A percentile compares a stretch with the other conserved stretches of the same genome.
phyloP scores from a whole-genome alignment of 805 yeast genomes.

The Spathaspora arborariae region DNA sequence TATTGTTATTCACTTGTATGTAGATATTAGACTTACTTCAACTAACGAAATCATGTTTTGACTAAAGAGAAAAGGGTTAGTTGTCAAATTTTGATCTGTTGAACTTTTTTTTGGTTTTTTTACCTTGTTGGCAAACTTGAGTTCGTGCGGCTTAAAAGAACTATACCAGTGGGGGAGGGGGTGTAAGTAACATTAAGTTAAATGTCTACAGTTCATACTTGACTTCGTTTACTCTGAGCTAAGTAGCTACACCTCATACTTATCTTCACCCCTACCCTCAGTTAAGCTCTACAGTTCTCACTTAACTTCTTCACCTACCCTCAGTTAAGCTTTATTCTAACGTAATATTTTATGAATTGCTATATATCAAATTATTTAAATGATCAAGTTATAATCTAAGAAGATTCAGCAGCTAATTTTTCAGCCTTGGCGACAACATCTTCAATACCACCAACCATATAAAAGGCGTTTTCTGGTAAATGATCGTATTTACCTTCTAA shows the following conservation, averaged over 20 bases:
- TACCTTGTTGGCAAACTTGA: not conserved
- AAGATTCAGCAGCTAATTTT: slow-evolving; percentile 91
- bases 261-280: too few species aligned
- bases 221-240: too few species aligned
- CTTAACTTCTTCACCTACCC: not conserved
- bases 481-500: slow-evolving; percentile 98
- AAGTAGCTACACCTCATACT: too few species aligned
- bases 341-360: slow-evolving; percentile 1
- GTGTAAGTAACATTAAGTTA: too few species aligned
- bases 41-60: slow-evolving; percentile 22
- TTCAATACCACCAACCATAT: slow-evolving; percentile 99
- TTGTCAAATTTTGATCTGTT: not conserved
- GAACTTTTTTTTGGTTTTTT: not conserved
- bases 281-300: too few species aligned
- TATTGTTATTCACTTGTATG: not conserved
- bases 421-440: slow-evolving; percentile 99
- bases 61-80: not conserved
- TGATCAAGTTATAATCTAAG: slow-evolving; percentile 1
- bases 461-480: slow-evolving; percentile 99
- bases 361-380: slow-evolving; percentile 1
- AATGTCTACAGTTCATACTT: too few species aligned
- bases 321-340: not conserved
- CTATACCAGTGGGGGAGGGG: too few species aligned
- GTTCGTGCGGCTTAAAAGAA: not conserved
- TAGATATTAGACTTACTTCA: slow-evolving; percentile 16